Percentiles rank a stretch among this genome's conserved stretches.
Evolutionary conservation across 441 rosid species (phyloP).

Genomic region (Euphorbia celastroides): DNA sequence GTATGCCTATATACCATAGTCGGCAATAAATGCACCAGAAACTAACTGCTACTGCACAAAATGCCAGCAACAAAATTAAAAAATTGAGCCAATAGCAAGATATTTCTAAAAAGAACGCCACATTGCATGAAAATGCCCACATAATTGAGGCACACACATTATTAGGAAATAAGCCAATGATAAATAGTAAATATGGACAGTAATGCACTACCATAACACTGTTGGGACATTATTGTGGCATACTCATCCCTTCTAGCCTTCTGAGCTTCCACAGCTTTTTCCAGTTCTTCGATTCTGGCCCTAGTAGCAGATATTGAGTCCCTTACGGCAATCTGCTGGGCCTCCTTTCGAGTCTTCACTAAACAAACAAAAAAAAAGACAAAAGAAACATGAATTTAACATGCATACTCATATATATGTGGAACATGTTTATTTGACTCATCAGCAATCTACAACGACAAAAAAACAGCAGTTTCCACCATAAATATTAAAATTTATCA

Average conservation of each 20-base stretch:
- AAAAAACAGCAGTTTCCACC: neutral
- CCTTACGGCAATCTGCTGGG: constrained; percentile 52
- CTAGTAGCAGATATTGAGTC: constrained; percentile 55
- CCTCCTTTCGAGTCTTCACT: constrained; percentile 87
- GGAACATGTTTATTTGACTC: neutral
- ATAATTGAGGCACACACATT: neutral
- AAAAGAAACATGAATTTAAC: neutral
- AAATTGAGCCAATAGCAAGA: neutral
- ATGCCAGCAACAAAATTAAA: neutral
- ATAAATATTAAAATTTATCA: neutral
- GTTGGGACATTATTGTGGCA: constrained; percentile 43
- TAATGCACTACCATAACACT: constrained; percentile 40
- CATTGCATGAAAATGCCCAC: neutral
- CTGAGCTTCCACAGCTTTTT: constrained; percentile 42
- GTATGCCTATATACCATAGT: neutral
- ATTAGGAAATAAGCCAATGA: neutral
- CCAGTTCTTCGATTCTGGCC: constrained; percentile 48
- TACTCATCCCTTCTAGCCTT: constrained; percentile 55
- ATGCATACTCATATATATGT: neutral
- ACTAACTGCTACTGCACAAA: constrained; percentile 1
- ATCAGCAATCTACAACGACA: neutral
- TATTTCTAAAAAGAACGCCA: neutral
- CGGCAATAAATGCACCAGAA: neutral
- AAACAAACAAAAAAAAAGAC: constrained; percentile 12
- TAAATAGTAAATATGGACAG: constrained; percentile 3